A percentile compares a stretch with the other conserved stretches of the same genome.
Conservation (phyloP, 176 grass and related monocot genomes). For the Oryza glumipatula region DNA sequence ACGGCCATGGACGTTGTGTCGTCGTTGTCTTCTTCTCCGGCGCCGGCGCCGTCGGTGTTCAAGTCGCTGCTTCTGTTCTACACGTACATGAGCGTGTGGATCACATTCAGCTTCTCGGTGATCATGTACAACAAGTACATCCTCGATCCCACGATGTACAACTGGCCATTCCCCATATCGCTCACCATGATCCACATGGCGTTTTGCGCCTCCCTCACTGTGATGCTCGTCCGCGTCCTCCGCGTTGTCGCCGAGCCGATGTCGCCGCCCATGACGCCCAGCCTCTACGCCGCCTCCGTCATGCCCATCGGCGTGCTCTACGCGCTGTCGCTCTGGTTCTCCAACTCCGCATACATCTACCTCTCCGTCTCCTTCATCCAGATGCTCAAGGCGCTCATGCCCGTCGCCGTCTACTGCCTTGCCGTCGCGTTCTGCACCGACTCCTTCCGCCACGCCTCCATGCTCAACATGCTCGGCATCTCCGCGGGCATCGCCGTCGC, state of each 20-base stretch:
- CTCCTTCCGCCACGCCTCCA: constrained; percentile 43
- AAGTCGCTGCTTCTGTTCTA: no score
- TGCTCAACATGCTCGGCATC: constrained; percentile 93
- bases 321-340: constrained; percentile 95
- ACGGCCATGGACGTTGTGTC: no score
- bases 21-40: no score
- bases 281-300: constrained; percentile 62
- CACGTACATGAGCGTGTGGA: no score
- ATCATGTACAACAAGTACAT: no score
- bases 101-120: no score
- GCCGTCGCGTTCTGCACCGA: constrained; percentile 67
- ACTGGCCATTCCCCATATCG: no score
- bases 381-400: constrained; percentile 99
- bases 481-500: constrained; percentile 79
- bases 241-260: constrained; percentile 54
- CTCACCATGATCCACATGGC: constrained; percentile 91
- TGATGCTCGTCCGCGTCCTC: constrained; percentile 60
- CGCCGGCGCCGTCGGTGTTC: no score
- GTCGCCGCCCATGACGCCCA: constrained; percentile 42
- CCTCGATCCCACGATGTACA: no score
- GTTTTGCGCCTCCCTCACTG: constrained; percentile 69
- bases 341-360: constrained; percentile 99
- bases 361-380: constrained; percentile 99
- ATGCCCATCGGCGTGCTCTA: constrained; percentile 78
- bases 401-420: constrained; percentile 91